Evolutionary conservation across 2,329 filamentous ascomycete genomes (phyloP), one percentile per base, ranked within the genome.

Genomic region (Aspergillus neotritici): DNA sequence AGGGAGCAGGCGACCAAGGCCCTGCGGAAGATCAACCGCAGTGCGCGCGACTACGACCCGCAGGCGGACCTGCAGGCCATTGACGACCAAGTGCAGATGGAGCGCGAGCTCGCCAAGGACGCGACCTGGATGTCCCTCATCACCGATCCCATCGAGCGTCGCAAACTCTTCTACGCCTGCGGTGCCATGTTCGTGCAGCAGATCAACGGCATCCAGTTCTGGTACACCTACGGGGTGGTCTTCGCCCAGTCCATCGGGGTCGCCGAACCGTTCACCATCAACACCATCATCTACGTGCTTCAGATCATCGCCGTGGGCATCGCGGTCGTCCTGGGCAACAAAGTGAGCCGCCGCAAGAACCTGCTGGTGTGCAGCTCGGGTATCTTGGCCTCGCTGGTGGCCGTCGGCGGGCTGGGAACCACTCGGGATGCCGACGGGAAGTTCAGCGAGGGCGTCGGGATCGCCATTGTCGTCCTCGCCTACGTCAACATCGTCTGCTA

Each of bases 201-300:
- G 57, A 70, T 75, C 57, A 71, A 71, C 58, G 71, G 72, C 14
- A 74, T 74, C 40, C 67, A 71, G 37, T 74, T 66, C 58, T 72
- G 70, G 51, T 71, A 72, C 54, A 65, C 64, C 38, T 72, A 67
- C 28, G 69, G 68, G 2, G 66, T 66, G 1, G 63, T 73, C 25
- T 73, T 73, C 47, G 60, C 65, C 15, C 56, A 73, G 49, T 58
- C 64, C 2, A 71, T 73, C 37, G 69, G 70, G 0, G 48, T 72
- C 2, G 47, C 46, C 0, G 62, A 73, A 11, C 68, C 70, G 0
- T 71, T 71, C 43, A 55, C 66, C 4, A 70, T 72, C 53, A 65
- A 60, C 1, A 60, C 69, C 10, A 70, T 71, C 28, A 67, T 67
- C 16, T 66, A 67, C 55, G 57, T 70, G 13, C 62, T 73, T 4